Conservation (phyloP, 805 yeast genomes). For the Teunomyces funiuensis region DNA sequence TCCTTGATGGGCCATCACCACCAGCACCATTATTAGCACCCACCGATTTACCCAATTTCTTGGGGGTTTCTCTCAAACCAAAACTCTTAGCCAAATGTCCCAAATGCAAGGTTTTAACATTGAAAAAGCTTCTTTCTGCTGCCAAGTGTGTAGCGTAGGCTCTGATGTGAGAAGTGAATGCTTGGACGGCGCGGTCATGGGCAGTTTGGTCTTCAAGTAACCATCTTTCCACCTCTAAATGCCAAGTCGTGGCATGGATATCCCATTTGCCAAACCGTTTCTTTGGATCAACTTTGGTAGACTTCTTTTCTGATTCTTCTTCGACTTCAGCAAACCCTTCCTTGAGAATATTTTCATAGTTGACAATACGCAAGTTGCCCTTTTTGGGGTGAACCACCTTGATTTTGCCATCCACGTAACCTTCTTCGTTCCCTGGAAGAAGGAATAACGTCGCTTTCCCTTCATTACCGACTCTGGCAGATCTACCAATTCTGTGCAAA, state of each 20-base stretch:
- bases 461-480: constrained; percentile 92
- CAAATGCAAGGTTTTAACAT: constrained; percentile 78
- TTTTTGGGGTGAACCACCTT: constrained; percentile 39
- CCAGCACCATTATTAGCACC: constrained; percentile 31
- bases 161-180: constrained; percentile 83
- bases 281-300: constrained; percentile 34
- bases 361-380: constrained; percentile 32
- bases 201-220: constrained; percentile 64
- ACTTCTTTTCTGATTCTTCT: constrained; percentile 26
- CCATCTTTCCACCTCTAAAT: constrained; percentile 86
- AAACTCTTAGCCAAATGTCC: constrained; percentile 97
- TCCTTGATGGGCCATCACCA: constrained; percentile 32
- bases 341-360: constrained; percentile 33
- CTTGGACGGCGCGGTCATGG: constrained; percentile 70
- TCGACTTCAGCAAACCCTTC: constrained; percentile 42
- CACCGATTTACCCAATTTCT: constrained; percentile 56
- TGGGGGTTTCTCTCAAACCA: constrained; percentile 93
- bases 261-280: constrained; percentile 70
- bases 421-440: constrained; percentile 88
- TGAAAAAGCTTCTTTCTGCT: constrained; percentile 75
- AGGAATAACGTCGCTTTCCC: constrained; percentile 81
- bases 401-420: constrained; percentile 59
- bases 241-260: constrained; percentile 94
- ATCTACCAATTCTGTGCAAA: constrained; percentile 94
- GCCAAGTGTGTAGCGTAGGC: constrained; percentile 95